A percentile compares a stretch with the other conserved stretches of the same genome.
These are phyloP conservation scores for Triticum dicoccoides DNA, from an alignment of 176 grass and related monocot genomes.

Conservation along the genomic window DNA sequence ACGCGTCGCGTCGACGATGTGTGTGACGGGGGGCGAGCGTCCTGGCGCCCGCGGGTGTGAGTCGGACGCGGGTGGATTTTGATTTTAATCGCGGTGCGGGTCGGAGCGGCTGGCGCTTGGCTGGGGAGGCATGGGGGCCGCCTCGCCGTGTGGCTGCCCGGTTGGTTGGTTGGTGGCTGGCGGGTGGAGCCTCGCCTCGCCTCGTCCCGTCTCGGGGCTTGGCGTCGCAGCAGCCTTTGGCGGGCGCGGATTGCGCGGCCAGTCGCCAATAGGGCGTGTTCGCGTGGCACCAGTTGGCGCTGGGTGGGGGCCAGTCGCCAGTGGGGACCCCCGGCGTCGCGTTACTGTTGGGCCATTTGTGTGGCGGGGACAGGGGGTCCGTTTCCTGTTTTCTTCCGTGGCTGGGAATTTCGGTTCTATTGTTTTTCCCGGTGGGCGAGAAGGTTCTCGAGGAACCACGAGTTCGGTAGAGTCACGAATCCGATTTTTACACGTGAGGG, in stretches of 20 bases:
- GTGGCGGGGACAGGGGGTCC: neutral
- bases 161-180: neutral
- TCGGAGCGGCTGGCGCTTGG: neutral
- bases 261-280: neutral
- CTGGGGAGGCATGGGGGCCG: neutral
- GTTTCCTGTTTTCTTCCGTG: neutral
- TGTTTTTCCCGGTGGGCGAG: neutral
- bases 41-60: neutral
- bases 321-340: neutral
- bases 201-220: neutral
- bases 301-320: neutral
- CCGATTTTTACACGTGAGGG: neutral
- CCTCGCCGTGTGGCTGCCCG: neutral
- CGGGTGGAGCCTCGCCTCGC: neutral
- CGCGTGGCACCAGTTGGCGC: neutral
- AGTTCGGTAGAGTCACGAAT: neutral
- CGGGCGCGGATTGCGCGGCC: neutral
- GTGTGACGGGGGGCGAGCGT: neutral
- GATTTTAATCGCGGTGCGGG: neutral
- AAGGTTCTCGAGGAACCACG: neutral
- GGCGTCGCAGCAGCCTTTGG: neutral
- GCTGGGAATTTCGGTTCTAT: neutral
- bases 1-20: neutral
- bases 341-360: neutral
- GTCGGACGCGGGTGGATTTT: neutral